Conservation (phyloP, 2,329 filamentous ascomycete species). For the Sporothrix protearum region DNA sequence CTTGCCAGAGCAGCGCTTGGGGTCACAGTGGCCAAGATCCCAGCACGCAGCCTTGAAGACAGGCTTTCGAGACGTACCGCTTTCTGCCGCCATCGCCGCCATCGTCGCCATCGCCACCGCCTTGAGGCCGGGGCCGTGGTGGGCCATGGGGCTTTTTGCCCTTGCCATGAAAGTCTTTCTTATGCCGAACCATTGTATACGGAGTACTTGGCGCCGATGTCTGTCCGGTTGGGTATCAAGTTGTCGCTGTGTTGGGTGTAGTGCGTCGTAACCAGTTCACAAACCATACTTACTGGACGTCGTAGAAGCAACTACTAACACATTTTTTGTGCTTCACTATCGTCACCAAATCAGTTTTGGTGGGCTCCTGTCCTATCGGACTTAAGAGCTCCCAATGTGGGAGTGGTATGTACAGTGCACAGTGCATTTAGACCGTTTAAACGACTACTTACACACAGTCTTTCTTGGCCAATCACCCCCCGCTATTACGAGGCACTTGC, state of each 20-base stretch:
- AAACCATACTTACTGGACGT: too few relatives aligned
- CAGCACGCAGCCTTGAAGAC: constrained; percentile 92
- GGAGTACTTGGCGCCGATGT: neutral
- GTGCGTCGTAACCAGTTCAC: neutral
- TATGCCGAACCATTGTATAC: constrained; percentile 79
- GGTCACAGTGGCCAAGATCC: constrained; percentile 97
- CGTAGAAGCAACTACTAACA: neutral
- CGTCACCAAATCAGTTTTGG: neutral
- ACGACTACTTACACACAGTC: neutral
- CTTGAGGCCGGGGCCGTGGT: constrained; percentile 47
- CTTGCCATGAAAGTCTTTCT: constrained; percentile 76
- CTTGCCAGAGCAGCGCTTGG: constrained; percentile 94
- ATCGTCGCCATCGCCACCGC: constrained; percentile 37
- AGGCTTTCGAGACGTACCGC: constrained; percentile 33
- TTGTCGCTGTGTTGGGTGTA: neutral
- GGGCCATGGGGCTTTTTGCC: constrained; percentile 67
- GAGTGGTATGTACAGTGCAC: neutral
- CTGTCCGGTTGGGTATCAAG: neutral
- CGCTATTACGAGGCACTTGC: constrained; percentile 4
- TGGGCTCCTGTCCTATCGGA: constrained; percentile 2
- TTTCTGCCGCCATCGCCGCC: constrained; percentile 33
- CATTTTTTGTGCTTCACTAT: neutral
- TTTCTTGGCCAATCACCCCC: neutral
- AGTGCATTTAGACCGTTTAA: constrained; percentile 9
- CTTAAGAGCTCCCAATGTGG: neutral